Evolutionary conservation across 225 moss, liverwort and hornwort genomes (phyloP).

Genomic region (Rhytidiadelphus loreus): DNA sequence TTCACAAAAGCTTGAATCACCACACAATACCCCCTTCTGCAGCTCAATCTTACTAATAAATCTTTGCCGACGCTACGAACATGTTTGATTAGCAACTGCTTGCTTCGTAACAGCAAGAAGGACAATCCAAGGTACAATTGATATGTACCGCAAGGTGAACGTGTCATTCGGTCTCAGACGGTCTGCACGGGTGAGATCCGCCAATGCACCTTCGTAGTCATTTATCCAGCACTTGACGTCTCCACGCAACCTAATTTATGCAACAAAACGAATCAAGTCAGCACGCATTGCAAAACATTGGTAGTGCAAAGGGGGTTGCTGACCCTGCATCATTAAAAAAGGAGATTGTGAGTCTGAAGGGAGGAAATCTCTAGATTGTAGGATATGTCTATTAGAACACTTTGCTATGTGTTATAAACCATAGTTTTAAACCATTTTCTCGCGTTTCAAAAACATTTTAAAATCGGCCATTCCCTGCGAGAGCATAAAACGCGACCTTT

Average conservation of each 20-base stretch:
- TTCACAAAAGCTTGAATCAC: background rate
- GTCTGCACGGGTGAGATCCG: conserved; percentile 35
- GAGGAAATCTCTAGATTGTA: background rate
- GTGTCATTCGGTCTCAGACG: conserved; percentile 28
- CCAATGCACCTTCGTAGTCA: conserved; percentile 41
- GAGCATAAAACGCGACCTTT: background rate
- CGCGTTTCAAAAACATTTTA: background rate
- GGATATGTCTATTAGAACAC: background rate
- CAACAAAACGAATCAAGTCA: background rate
- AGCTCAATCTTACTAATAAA: background rate
- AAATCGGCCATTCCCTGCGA: background rate
- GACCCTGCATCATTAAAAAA: background rate
- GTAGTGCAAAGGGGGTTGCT: background rate
- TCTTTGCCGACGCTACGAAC: background rate
- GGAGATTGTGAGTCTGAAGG: background rate
- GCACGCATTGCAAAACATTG: background rate
- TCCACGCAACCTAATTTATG: conserved; percentile 32
- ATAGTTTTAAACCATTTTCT: background rate
- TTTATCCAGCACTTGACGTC: conserved; percentile 52
- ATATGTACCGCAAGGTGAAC: conserved; percentile 25
- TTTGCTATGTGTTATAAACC: background rate
- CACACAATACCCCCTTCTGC: background rate
- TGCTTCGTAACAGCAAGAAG: background rate
- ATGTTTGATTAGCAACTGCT: background rate
- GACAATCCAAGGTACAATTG: background rate